Evolutionary conservation across 1,139 yeast species (phyloP).

Genomic region (Meyerozyma athensensis): DNA sequence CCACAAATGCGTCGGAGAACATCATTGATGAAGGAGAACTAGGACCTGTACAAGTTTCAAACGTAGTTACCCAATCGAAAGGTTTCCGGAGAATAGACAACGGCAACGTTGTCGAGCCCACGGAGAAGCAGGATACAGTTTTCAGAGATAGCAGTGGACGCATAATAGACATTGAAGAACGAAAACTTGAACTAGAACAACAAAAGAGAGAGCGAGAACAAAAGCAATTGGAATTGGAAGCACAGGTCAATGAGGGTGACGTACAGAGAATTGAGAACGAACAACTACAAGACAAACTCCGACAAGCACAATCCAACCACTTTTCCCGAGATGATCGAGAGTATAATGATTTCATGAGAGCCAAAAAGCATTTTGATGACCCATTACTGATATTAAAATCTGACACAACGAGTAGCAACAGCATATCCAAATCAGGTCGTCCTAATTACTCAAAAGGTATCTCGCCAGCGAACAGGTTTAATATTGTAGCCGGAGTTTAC

Average conservation of each 20-base stretch:
- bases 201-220: conserved; percentile 23
- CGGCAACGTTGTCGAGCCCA: conserved; percentile 16
- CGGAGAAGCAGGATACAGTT: conserved; percentile 35
- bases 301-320: conserved; percentile 22
- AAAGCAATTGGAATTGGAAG: conserved; percentile 15
- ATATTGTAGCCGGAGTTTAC: conserved; percentile 69
- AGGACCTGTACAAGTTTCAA: conserved; percentile 21
- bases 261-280: conserved; percentile 30
- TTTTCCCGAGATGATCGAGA: conserved; percentile 33
- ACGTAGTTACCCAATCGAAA: conserved; percentile 14
- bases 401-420: conserved; percentile 1
- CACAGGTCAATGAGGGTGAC: conserved; percentile 39
- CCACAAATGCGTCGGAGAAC: too few relatives aligned
- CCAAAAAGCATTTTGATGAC: conserved; percentile 52
- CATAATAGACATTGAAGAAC: conserved; percentile 36
- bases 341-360: conserved; percentile 30
- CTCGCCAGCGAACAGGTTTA: conserved; percentile 67
- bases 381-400: conserved; percentile 51
- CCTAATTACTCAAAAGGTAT: conserved; percentile 42
- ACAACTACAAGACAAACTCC: conserved; percentile 20
- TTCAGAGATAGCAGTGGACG: conserved; percentile 60
- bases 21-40: conserved; percentile 18
- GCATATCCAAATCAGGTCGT: conserved; percentile 13
- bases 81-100: conserved; percentile 39
- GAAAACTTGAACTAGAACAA: conserved; percentile 21